A percentile compares a stretch with the other conserved stretches of the same genome.
phyloP scores from a whole-genome alignment of 345 rosid species.

The Linum tenue region DNA sequence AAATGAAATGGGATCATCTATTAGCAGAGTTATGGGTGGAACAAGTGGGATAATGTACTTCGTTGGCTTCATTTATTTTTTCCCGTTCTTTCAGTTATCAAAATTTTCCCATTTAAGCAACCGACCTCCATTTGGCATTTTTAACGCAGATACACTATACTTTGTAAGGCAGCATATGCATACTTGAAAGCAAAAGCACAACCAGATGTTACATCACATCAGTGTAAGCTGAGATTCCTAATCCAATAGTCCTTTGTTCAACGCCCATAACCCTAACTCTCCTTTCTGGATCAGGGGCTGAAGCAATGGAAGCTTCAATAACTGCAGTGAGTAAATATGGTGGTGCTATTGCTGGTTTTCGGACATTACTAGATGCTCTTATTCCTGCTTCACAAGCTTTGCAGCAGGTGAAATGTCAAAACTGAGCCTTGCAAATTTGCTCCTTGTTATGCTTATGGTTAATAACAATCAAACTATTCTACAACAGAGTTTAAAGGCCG shows the following conservation, averaged over 20 bases:
- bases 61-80: constrained; percentile 8
- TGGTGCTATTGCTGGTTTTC: constrained; percentile 84
- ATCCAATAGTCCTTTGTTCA: constrained; percentile 9
- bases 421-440: not conserved
- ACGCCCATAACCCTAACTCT: not conserved
- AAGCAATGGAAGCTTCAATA: constrained; percentile 76
- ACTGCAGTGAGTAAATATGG: constrained; percentile 86
- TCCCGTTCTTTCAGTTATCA: constrained; percentile 6
- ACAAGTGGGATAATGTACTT: constrained; percentile 87
- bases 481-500: constrained; percentile 64
- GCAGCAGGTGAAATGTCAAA: constrained; percentile 42
- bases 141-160: constrained; percentile 53
- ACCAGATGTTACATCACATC: constrained; percentile 47
- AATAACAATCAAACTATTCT: constrained; percentile 9
- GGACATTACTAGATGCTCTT: constrained; percentile 88
- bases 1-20: constrained; percentile 73
- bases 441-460: constrained; percentile 1
- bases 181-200: constrained; percentile 47
- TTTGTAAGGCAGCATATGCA: constrained; percentile 84
- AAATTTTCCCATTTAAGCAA: not conserved
- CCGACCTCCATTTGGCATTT: constrained; percentile 9
- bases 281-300: constrained; percentile 55
- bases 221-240: constrained; percentile 46
- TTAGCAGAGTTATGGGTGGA: constrained; percentile 90
- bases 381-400: constrained; percentile 82